Evolutionary conservation across 164 flowering plant genomes (phyloP).

Genomic region (Magnolia officinalis): DNA sequence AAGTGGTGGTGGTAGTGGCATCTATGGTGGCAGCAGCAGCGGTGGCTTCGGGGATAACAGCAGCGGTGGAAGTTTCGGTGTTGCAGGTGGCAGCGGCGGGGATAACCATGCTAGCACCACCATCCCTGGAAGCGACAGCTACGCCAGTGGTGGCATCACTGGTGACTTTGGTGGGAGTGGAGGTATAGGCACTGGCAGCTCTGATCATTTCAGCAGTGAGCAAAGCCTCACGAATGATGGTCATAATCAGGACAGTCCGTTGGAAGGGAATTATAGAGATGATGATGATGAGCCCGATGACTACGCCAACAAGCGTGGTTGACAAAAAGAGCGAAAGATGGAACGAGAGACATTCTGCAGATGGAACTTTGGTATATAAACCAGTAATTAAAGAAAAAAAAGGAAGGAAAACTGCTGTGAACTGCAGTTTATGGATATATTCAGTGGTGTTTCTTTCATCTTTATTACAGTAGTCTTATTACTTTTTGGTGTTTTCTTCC

Average conservation of each 20-base stretch:
- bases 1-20: background rate
- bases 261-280: constrained; percentile 27
- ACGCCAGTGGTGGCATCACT: constrained; percentile 4
- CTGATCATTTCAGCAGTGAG: background rate
- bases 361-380: background rate
- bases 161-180: constrained; percentile 12
- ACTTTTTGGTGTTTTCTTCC: no score
- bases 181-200: constrained; percentile 3
- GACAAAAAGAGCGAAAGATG: background rate
- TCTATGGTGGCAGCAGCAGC: constrained; percentile 5
- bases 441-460: no score
- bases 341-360: background rate
- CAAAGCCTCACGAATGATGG: background rate
- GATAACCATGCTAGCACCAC: constrained; percentile 14
- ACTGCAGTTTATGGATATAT: no score
- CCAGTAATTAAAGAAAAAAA: background rate
- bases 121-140: background rate
- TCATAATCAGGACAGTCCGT: constrained; percentile 11
- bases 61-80: constrained; percentile 3
- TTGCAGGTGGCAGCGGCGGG: constrained; percentile 8
- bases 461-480: no score
- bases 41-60: constrained; percentile 7
- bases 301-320: constrained; percentile 39
- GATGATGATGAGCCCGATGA: constrained; percentile 38
- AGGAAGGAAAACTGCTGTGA: background rate